Evolutionary conservation across 1,139 yeast genomes (phyloP), one percentile per base, ranked within the genome.

Genomic region (Arxiozyma bovina): DNA sequence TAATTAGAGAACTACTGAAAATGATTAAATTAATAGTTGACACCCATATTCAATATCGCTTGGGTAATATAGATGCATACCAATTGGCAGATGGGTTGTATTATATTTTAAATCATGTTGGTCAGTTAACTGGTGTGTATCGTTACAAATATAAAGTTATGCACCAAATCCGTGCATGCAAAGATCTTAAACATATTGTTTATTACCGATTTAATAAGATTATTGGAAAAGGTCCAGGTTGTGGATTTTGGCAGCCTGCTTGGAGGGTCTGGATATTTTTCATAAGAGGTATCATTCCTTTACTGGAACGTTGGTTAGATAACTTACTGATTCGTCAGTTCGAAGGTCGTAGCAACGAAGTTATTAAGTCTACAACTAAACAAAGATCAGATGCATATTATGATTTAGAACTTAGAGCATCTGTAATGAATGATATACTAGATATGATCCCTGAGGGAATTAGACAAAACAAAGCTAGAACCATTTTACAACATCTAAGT

Each of bases 171-270:
- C 80, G 98, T 51, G 93, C 96, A 1, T 91, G 98, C 68, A 93
- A 93, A 68, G 99, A 94, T 70, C 74, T 93, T 64, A 93, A 94
- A 70, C 99, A 94, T 68, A 83, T 91, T 15, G 85, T 93, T 1
- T 93, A 93, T 66, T 78, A 87, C 59, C 77, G 85, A 55, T 93
- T 94, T 73, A 93, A 94, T 66, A 77, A 79, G 44, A 65, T 70
- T 30, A 87, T 94, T 45, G 98, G 98, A 0, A 93, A 93, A 67
- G 99, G 99, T 1, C 99, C 99, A 0, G 99, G 99, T 0, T 88
- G 96, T 73, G 99, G 99, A 1, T 88, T 93, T 69, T 94, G 99
- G 99, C 99, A 93, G 66, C 99, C 99, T 0, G 87, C 96, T 1
- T 93, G 99, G 99, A 77, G 97, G 61, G 94, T 91, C 1, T 94